Evolutionary conservation across 352 stramenopile genomes (phyloP).

Genomic region (Pythium volutum): DNA sequence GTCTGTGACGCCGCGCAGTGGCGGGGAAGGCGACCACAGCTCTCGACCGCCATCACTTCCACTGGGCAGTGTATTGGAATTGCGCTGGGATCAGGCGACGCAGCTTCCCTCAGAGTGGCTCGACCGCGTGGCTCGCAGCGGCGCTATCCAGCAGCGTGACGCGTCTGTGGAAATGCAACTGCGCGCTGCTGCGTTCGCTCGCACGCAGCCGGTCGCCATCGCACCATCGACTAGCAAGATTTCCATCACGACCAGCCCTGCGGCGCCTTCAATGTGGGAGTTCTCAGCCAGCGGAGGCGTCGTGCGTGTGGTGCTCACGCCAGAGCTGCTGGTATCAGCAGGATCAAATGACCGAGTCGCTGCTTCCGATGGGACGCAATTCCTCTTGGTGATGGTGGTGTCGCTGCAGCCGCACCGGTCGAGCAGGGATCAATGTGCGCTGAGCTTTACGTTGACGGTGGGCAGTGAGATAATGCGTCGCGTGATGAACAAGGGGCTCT

Average conservation of each 20-base stretch:
- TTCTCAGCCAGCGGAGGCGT: neutral
- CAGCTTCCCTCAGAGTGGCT: neutral
- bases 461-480: neutral
- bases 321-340: neutral
- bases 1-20: conserved; percentile 3
- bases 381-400: conserved; percentile 4
- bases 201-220: neutral
- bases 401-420: conserved; percentile 8
- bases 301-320: conserved; percentile 5
- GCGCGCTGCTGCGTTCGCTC: neutral
- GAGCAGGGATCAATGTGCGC: neutral
- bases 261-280: neutral
- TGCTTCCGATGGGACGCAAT: neutral
- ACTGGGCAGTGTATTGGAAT: conserved; percentile 9
- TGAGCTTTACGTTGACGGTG: conserved; percentile 12
- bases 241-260: neutral
- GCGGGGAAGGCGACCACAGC: neutral
- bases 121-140: neutral
- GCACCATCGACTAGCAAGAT: neutral
- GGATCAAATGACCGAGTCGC: neutral
- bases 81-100: conserved; percentile 5
- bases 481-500: neutral
- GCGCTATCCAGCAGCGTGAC: neutral
- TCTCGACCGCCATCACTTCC: too few species aligned
- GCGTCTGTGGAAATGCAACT: conserved; percentile 4